These are phyloP conservation scores for Ehretia macrophylla DNA, from an alignment of 257 asterid genomes.

Conservation along the genomic window DNA sequence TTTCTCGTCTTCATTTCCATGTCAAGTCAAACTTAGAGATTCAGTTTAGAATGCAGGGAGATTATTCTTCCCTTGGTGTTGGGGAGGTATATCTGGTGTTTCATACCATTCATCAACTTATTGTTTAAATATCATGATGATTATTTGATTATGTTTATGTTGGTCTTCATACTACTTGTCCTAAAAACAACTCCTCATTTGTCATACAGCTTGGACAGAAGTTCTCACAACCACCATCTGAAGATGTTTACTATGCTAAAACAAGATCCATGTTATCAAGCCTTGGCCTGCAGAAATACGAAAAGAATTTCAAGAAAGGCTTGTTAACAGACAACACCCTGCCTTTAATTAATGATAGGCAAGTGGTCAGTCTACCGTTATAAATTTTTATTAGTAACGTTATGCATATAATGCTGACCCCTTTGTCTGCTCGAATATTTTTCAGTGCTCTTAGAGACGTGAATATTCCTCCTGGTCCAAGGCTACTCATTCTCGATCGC, in stretches of 20 bases:
- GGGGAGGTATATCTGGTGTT: too few species aligned
- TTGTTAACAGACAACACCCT: slow-evolving; percentile 68
- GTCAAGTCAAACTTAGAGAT: too few species aligned
- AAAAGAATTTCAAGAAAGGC: slow-evolving; percentile 88
- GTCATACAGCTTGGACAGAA: slow-evolving; percentile 63
- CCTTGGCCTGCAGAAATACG: slow-evolving; percentile 84
- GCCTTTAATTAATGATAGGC: slow-evolving; percentile 75
- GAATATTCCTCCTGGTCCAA: slow-evolving; percentile 88
- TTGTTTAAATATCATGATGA: too few species aligned
- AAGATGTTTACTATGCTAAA: slow-evolving; percentile 57
- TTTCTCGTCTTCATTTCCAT: too few species aligned
- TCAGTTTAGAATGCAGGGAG: too few species aligned
- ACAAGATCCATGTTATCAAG: slow-evolving; percentile 52
- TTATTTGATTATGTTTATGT: too few species aligned
- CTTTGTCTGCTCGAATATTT: neutral
- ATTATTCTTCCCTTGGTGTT: too few species aligned
- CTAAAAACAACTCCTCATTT: too few species aligned
- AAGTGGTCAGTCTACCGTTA: slow-evolving; percentile 11
- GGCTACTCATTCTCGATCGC: slow-evolving; percentile 82
- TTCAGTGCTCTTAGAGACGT: slow-evolving; percentile 90
- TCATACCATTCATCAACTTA: too few species aligned
- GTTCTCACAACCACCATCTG: slow-evolving; percentile 71
- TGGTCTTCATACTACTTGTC: too few species aligned
- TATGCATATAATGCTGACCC: neutral
- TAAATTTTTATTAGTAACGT: neutral